Evolutionary conservation across 139 green algal genomes (phyloP).

Genomic region (Coelastrella sp.): DNA sequence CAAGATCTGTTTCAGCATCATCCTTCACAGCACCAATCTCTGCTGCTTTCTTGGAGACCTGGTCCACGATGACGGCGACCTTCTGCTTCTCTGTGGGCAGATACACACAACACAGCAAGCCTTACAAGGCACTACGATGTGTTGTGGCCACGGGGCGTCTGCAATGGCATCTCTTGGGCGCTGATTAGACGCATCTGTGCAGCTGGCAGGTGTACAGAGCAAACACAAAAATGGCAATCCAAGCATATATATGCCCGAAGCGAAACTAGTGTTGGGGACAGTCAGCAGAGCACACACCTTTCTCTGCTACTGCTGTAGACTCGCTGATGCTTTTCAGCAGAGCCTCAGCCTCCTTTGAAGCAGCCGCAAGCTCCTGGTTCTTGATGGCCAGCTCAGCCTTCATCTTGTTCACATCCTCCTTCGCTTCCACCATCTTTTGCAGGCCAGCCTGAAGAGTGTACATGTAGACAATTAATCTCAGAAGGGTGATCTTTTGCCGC

Average conservation of each 20-base stretch:
- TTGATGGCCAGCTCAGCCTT: conserved; percentile 93
- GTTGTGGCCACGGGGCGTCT: not conserved
- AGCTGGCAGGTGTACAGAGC: not conserved
- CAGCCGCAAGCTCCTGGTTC: conserved; percentile 90
- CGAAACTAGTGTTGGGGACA: not conserved
- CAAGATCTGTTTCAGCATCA: conserved; percentile 92
- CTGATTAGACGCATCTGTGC: not conserved
- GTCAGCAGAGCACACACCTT: conserved; percentile 61
- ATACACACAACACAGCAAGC: not conserved
- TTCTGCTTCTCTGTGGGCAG: conserved; percentile 76
- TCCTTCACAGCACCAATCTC: conserved; percentile 79
- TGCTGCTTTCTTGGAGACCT: conserved; percentile 64
- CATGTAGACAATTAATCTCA: too few relatives aligned
- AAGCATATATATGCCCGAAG: not conserved
- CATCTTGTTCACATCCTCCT: conserved; percentile 93
- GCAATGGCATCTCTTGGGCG: too few relatives aligned
- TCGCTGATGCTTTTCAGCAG: conserved; percentile 94
- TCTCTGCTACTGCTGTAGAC: conserved; percentile 91
- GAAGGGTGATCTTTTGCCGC: too few relatives aligned
- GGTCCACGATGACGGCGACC: conserved; percentile 91
- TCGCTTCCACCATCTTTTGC: conserved; percentile 95
- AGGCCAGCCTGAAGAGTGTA: conserved; percentile 71
- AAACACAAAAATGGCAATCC: not conserved
- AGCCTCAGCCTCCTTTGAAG: conserved; percentile 85
- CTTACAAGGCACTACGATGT: not conserved